Conservation (phyloP, 2,329 filamentous ascomycete species). For the Calonectria honghensis region DNA sequence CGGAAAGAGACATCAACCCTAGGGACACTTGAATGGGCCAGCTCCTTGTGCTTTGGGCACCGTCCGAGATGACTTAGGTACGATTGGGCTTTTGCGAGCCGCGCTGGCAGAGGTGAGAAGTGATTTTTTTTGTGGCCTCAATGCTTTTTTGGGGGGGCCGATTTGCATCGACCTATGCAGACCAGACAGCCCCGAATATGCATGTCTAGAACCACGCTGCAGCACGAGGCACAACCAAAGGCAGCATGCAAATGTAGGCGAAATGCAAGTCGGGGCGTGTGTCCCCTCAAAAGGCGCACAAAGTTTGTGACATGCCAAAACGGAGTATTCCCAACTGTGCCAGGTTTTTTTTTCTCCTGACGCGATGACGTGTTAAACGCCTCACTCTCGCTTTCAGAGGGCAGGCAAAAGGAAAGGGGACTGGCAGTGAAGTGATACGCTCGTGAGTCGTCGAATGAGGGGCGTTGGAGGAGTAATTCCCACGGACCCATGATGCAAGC, state of each 20-base stretch:
- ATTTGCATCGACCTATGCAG: slow-evolving; percentile 11
- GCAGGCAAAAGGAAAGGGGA: neutral
- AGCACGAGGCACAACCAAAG: neutral
- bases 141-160: neutral
- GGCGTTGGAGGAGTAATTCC: neutral
- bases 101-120: slow-evolving; percentile 22
- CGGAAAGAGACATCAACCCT: neutral
- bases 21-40: slow-evolving; percentile 8
- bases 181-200: neutral
- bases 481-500: neutral
- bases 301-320: neutral
- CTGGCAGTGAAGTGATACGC: neutral
- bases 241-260: neutral
- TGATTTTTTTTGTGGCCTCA: slow-evolving; percentile 16
- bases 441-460: neutral
- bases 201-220: neutral
- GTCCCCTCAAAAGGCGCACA: neutral
- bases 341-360: neutral
- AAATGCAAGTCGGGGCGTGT: too few relatives aligned
- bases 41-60: slow-evolving; percentile 2
- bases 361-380: neutral
- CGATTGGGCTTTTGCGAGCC: slow-evolving; percentile 8
- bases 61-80: neutral
- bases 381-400: neutral
- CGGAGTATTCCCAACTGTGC: neutral